phyloP scores from a whole-genome alignment of 306 rosid species.

The Carpinus fangiana region DNA sequence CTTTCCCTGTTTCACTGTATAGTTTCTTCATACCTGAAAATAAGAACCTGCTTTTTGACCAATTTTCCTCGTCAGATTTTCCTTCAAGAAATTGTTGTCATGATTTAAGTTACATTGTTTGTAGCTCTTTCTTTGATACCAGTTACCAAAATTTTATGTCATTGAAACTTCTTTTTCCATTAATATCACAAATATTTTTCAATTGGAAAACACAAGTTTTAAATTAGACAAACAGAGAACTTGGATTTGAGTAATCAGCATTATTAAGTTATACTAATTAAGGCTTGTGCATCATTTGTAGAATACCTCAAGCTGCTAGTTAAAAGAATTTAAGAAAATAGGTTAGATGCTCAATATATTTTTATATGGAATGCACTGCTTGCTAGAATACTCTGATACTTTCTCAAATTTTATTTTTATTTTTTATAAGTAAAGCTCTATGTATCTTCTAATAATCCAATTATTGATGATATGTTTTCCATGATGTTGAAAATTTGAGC shows the following conservation, averaged over 20 bases:
- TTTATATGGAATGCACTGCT: neutral
- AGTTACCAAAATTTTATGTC: neutral
- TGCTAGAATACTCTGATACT: neutral
- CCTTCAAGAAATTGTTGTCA: neutral
- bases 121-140: neutral
- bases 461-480: conserved; percentile 9
- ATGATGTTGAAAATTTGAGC: conserved; percentile 3
- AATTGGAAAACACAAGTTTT: neutral
- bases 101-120: neutral
- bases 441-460: neutral
- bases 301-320: neutral
- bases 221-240: neutral
- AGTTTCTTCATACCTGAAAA: neutral
- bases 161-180: neutral
- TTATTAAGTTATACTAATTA: neutral
- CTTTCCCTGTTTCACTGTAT: no score
- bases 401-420: neutral
- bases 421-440: neutral
- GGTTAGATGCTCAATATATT: neutral
- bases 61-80: neutral
- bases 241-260: neutral
- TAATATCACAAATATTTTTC: neutral
- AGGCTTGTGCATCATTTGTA: neutral
- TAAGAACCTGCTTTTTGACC: neutral
- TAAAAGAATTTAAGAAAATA: neutral